Evolutionary conservation across 768 basidiomycete genomes (phyloP).

Genomic region (Mycena epipterygia): DNA sequence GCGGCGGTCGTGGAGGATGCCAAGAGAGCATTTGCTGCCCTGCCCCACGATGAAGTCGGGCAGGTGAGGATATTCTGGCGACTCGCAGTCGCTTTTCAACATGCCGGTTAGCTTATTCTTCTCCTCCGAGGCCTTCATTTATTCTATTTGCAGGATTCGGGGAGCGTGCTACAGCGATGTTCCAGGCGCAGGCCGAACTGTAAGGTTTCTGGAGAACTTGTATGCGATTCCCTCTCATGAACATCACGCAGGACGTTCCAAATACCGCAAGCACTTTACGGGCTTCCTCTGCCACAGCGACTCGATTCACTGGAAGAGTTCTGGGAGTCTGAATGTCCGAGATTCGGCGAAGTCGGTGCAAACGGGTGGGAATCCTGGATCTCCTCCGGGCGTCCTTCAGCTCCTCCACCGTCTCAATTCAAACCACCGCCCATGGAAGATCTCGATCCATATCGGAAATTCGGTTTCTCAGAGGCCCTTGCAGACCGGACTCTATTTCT

Average conservation of each 20-base stretch:
- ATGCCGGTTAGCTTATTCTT: slow-evolving; percentile 67
- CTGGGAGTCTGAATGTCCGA: slow-evolving; percentile 87
- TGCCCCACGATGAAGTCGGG: slow-evolving; percentile 65
- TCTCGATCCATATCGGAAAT: slow-evolving; percentile 77
- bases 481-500: slow-evolving; percentile 59
- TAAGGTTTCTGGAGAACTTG: slow-evolving; percentile 52
- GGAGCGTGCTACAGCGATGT: slow-evolving; percentile 82
- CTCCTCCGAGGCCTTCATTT: slow-evolving; percentile 11
- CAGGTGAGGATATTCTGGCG: slow-evolving; percentile 81
- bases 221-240: neutral
- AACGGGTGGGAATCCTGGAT: slow-evolving; percentile 80
- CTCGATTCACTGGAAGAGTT: slow-evolving; percentile 80
- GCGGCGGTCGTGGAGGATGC: slow-evolving; percentile 69
- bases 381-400: slow-evolving; percentile 46
- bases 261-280: slow-evolving; percentile 60
- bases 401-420: slow-evolving; percentile 23
- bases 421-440: slow-evolving; percentile 36
- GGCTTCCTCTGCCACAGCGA: slow-evolving; percentile 59
- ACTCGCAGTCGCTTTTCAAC: slow-evolving; percentile 68
- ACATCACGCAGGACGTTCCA: slow-evolving; percentile 66
- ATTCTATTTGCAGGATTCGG: slow-evolving; percentile 65
- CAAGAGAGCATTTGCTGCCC: slow-evolving; percentile 56
- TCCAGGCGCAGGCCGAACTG: slow-evolving; percentile 90
- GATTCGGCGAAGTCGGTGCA: slow-evolving; percentile 77
- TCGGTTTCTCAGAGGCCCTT: slow-evolving; percentile 70